Percentiles rank a stretch among this genome's conserved stretches.
These are phyloP conservation scores for Trebouxia sp. DNA, from an alignment of 139 green algal species.

Conservation along the genomic window DNA sequence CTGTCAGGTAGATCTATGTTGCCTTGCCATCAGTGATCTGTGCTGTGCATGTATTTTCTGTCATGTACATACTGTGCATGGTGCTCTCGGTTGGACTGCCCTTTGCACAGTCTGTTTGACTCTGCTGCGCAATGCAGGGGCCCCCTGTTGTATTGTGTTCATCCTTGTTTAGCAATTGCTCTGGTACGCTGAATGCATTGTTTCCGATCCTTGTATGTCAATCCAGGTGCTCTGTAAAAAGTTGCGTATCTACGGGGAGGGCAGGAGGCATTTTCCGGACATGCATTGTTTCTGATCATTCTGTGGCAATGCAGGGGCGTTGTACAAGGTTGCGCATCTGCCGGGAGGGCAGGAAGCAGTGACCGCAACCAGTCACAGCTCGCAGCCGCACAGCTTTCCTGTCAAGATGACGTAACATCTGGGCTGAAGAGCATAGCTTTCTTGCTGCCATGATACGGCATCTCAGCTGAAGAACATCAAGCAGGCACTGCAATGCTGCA, in stretches of 20 bases:
- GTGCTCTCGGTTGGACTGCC: no score
- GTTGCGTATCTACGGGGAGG: background rate
- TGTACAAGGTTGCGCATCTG: slow-evolving; percentile 5
- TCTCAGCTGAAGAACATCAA: background rate
- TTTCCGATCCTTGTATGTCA: background rate
- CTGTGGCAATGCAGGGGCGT: background rate
- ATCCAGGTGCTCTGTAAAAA: background rate
- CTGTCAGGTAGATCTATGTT: slow-evolving; percentile 29
- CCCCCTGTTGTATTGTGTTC: no score
- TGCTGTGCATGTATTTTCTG: background rate
- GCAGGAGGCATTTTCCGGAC: background rate
- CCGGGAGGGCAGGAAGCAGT: background rate
- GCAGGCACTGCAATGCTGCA: background rate
- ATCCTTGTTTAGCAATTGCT: no score
- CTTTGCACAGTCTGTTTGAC: no score
- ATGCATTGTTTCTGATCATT: background rate
- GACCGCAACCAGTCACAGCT: background rate
- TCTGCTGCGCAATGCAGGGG: no score
- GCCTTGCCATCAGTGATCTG: background rate
- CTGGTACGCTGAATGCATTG: background rate
- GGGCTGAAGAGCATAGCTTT: background rate
- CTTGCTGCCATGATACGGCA: background rate
- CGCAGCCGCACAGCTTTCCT: background rate
- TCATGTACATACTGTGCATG: background rate
- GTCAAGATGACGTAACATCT: background rate